phyloP scores from a whole-genome alignment of 129 eudicot genomes.

The Arctium lappa region DNA sequence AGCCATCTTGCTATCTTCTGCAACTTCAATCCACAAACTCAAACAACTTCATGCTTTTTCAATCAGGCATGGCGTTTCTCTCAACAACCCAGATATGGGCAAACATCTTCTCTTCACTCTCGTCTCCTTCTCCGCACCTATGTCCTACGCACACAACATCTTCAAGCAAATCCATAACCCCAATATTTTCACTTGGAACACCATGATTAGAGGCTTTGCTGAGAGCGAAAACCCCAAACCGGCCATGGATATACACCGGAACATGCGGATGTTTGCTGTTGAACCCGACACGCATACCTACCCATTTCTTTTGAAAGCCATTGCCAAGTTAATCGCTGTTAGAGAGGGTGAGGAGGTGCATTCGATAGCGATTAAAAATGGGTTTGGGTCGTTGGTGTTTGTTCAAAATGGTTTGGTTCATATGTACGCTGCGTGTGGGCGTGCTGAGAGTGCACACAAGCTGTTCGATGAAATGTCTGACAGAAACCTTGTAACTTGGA shows the following conservation, averaged over 20 bases:
- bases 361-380: slow-evolving; percentile 43
- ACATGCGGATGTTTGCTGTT: slow-evolving; percentile 38
- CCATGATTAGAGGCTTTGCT: slow-evolving; percentile 87
- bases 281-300: slow-evolving; percentile 79
- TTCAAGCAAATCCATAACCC: slow-evolving; percentile 54
- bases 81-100: slow-evolving; percentile 58
- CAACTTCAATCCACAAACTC: slow-evolving; percentile 59
- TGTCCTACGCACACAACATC: slow-evolving; percentile 58
- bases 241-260: slow-evolving; percentile 45
- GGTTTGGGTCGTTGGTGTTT: slow-evolving; percentile 58
- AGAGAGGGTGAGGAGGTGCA: slow-evolving; percentile 80
- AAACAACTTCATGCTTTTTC: slow-evolving; percentile 85
- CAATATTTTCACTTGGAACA: slow-evolving; percentile 75
- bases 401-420: slow-evolving; percentile 75
- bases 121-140: slow-evolving; percentile 59
- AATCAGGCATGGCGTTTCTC: slow-evolving; percentile 57
- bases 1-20: slow-evolving; percentile 62
- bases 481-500: slow-evolving; percentile 83
- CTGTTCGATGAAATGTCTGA: slow-evolving; percentile 72
- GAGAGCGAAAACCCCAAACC: slow-evolving; percentile 59
- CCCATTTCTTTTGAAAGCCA: slow-evolving; percentile 77
- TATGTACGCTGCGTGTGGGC: slow-evolving; percentile 69
- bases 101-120: slow-evolving; percentile 68
- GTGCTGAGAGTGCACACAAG: slow-evolving; percentile 61
- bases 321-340: slow-evolving; percentile 49